Evolutionary conservation across 257 asterid genomes (phyloP), one percentile per base, ranked within the genome.

Genomic region (Scutellaria barbata): DNA sequence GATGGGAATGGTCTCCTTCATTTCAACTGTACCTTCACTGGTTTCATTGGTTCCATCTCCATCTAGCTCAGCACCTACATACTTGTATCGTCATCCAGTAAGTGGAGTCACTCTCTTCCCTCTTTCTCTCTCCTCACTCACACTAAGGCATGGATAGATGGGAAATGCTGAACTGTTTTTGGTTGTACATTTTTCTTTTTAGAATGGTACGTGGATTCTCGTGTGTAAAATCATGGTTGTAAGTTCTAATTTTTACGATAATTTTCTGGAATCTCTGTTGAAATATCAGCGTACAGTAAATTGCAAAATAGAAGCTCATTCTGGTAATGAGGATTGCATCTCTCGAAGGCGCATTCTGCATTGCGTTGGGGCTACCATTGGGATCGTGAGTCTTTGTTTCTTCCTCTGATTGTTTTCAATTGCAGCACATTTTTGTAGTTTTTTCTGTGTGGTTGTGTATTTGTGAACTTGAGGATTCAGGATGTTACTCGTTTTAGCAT

Each of bases 271-370:
- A 48, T 68, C 59, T 20, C 12, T 3, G 30, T 40, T 4, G 47
- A 66, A 52, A 66, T 50, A 25, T 14, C 88, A 87, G 95, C 69
- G 82, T n/a, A 63, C 73, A 33, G 69, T 83, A 35, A 85, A 71
- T 61, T 91, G 96, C 81, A 91, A 84, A 69, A 30, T 63, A 37
- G 92, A 68, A 68, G 72, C 76, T 73, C 83, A 80, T 48, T 47
- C 16, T 67, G 79, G 51, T 30, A 60, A 71, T 57, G 89, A 74
- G 58, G 76, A 76, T 73, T 68, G 81, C 70, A 45, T 85, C 70
- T 80, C 82, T 37, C 87, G 98, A 17, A 90, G 98, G 60, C 83
- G 79, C 52, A 39, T 88, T 80, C 81, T 94, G 73, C 90, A 86
- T 40, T 72, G 86, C 74, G 55, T 87, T 66, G 92, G 93, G 40